phyloP scores from a whole-genome alignment of 345 rosid species.

The Populus tremula region DNA sequence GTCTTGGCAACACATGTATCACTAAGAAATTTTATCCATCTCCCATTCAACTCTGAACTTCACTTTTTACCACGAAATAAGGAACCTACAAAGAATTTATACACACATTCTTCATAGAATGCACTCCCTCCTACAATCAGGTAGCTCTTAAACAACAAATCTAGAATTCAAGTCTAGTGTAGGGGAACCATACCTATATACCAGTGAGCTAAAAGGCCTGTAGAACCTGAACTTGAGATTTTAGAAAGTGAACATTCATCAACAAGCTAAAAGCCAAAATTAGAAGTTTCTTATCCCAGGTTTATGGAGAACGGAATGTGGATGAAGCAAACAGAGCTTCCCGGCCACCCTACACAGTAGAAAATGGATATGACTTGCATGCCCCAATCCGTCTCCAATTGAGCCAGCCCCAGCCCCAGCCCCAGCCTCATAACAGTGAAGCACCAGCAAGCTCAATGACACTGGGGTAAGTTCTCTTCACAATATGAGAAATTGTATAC shows the following conservation, averaged over 20 bases:
- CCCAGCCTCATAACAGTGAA: constrained; percentile 33
- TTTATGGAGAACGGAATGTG: constrained; percentile 24
- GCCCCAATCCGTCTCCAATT: constrained; percentile 41
- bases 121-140: background rate
- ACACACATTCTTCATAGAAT: background rate
- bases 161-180: background rate
- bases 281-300: constrained; percentile 23
- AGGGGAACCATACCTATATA: background rate
- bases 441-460: constrained; percentile 30
- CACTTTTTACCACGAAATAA: background rate
- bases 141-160: background rate
- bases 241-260: background rate
- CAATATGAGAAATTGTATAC: background rate
- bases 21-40: background rate
- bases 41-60: background rate
- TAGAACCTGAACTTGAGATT: background rate
- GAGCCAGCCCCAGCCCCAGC: constrained; percentile 54
- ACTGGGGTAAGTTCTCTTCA: constrained; percentile 34
- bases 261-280: constrained; percentile 5
- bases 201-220: background rate
- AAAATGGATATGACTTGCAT: constrained; percentile 32
- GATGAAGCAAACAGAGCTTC: constrained; percentile 23
- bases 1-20: background rate
- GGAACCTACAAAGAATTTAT: background rate
- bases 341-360: constrained; percentile 20